These are phyloP conservation scores for Metahyphopichia silvanorum DNA, from an alignment of 805 yeast genomes.

Conservation along the genomic window DNA sequence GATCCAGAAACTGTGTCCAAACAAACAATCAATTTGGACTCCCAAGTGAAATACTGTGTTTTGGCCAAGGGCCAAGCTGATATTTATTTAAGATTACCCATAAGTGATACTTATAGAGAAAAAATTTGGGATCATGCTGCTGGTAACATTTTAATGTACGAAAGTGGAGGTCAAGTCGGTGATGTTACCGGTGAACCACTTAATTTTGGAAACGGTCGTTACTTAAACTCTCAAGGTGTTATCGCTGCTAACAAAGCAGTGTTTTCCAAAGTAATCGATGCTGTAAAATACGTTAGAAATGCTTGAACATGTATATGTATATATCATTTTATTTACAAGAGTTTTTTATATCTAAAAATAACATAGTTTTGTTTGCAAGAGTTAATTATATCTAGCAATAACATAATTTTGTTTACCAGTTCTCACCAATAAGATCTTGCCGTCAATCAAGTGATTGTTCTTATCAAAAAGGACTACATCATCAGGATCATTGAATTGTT, in stretches of 20 bases:
- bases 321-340: too few relatives aligned
- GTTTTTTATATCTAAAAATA: too few relatives aligned
- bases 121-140: constrained; percentile 99
- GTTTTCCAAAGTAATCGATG: constrained; percentile 47
- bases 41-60: constrained; percentile 94
- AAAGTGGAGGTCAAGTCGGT: constrained; percentile 88
- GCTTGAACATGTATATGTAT: too few relatives aligned
- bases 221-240: constrained; percentile 83
- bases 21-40: constrained; percentile 77
- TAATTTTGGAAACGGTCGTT: constrained; percentile 84
- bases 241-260: constrained; percentile 67
- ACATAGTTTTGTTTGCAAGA: too few relatives aligned
- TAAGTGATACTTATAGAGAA: constrained; percentile 71
- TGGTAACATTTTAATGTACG: constrained; percentile 80
- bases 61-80: constrained; percentile 91
- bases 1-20: constrained; percentile 50
- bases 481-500: constrained; percentile 47
- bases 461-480: constrained; percentile 46
- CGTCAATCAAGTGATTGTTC: constrained; percentile 52
- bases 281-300: constrained; percentile 37
- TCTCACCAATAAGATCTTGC: constrained; percentile 59
- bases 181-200: constrained; percentile 75
- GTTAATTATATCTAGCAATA: constrained; percentile 45
- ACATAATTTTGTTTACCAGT: constrained; percentile 71
- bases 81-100: constrained; percentile 85